These are phyloP conservation scores for Termitomyces sp. DNA, from an alignment of 768 basidiomycete genomes.

Conservation along the genomic window DNA sequence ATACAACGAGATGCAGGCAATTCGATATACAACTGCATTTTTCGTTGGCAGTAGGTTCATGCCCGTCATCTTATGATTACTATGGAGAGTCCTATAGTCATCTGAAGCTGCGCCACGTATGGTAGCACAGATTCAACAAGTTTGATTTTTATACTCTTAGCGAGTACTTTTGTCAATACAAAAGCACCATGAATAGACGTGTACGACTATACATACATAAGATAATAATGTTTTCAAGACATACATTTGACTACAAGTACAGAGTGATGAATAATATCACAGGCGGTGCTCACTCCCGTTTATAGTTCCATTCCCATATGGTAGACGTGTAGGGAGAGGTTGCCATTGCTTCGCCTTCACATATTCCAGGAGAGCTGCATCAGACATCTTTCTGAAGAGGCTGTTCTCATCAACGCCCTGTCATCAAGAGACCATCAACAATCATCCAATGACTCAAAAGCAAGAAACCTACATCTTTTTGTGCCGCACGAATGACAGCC, in stretches of 20 bases:
- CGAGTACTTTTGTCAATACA: no score
- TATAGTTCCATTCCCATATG: slow-evolving; percentile 2
- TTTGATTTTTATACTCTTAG: background rate
- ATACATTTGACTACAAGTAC: background rate
- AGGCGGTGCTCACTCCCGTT: slow-evolving; percentile 26
- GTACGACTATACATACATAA: background rate
- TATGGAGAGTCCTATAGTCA: no score
- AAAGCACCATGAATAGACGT: background rate
- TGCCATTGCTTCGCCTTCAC: slow-evolving; percentile 59
- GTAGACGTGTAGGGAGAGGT: slow-evolving; percentile 31
- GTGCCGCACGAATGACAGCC: slow-evolving; percentile 63
- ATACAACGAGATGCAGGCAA: background rate
- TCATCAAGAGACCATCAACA: background rate
- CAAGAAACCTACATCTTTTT: slow-evolving; percentile 49
- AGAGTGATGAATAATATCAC: slow-evolving; percentile 12
- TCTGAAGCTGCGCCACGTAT: background rate
- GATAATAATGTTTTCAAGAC: background rate
- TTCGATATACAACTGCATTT: background rate
- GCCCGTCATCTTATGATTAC: no score
- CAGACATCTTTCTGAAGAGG: slow-evolving; percentile 46
- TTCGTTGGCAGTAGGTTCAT: no score
- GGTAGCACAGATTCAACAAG: background rate
- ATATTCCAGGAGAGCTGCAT: slow-evolving; percentile 46
- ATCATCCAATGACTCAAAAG: background rate
- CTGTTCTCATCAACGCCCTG: slow-evolving; percentile 46